phyloP scores from a whole-genome alignment of 164 flowering plant genomes.

The Sextonia rubra region DNA sequence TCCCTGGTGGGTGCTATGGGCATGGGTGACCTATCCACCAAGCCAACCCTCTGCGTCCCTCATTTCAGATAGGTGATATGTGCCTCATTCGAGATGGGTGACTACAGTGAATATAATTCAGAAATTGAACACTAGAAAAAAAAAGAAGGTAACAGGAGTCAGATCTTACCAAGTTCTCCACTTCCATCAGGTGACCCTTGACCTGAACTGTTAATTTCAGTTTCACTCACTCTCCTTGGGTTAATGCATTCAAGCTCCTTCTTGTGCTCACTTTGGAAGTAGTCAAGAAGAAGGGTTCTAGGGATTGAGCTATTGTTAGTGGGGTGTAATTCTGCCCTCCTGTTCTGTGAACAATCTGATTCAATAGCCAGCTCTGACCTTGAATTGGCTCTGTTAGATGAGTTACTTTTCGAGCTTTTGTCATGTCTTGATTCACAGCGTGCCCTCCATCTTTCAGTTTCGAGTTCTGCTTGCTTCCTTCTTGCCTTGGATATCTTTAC shows the following conservation, averaged over 20 bases:
- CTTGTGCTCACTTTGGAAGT: conserved; percentile 23
- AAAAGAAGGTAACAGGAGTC: conserved; percentile 9
- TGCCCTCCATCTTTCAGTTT: conserved; percentile 48
- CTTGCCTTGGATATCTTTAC: conserved; percentile 58
- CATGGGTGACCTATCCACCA: too few species aligned
- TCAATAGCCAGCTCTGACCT: conserved; percentile 27
- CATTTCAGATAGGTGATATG: too few species aligned
- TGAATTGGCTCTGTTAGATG: conserved; percentile 30
- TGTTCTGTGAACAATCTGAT: conserved; percentile 21
- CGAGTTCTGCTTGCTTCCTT: conserved; percentile 67
- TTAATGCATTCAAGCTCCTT: conserved; percentile 19
- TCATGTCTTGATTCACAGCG: conserved; percentile 47
- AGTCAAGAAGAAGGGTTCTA: conserved; percentile 21
- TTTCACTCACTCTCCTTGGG: conserved; percentile 5
- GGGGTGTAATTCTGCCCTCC: conserved; percentile 20
- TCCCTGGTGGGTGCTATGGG: too few species aligned
- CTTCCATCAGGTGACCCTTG: conserved; percentile 24
- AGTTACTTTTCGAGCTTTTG: conserved; percentile 47
- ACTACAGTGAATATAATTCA: too few species aligned
- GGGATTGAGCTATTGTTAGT: conserved; percentile 14
- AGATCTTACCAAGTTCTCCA: conserved; percentile 41
- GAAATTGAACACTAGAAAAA: too few species aligned
- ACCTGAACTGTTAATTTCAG: conserved; percentile 14
- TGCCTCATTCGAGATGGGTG: too few species aligned
- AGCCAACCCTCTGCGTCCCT: too few species aligned